Percentiles rank a stretch among this genome's conserved stretches.
These are phyloP conservation scores for Fagopyrum homotropicum DNA, from an alignment of 148 eudicot genomes.

Conservation along the genomic window DNA sequence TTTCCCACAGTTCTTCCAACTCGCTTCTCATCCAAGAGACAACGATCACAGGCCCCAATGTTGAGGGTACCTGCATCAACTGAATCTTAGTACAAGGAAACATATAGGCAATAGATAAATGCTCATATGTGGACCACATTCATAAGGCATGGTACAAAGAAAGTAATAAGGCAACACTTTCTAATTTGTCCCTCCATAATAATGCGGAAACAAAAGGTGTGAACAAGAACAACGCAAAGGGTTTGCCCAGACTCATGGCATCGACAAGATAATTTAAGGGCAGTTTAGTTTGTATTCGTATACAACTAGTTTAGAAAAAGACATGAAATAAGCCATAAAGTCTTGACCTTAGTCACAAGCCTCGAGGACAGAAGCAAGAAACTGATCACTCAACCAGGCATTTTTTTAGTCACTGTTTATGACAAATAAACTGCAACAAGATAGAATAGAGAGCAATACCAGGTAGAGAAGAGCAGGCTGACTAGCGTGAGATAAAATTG, in stretches of 20 bases:
- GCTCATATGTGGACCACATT: background rate
- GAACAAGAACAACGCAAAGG: too few relatives aligned
- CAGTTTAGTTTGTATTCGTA: background rate
- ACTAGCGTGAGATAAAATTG: slow-evolving; percentile 67
- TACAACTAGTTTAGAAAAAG: too few relatives aligned
- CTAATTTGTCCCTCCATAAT: background rate
- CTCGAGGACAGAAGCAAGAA: background rate
- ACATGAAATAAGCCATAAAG: background rate
- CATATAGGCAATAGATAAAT: background rate
- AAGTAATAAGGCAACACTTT: background rate
- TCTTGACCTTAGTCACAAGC: background rate
- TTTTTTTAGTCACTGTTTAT: background rate
- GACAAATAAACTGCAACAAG: background rate
- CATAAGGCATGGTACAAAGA: background rate
- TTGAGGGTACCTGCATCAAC: slow-evolving; percentile 71
- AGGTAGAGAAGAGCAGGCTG: slow-evolving; percentile 93
- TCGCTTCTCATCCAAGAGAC: slow-evolving; percentile 80
- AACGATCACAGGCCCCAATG: slow-evolving; percentile 71
- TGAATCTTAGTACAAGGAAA: slow-evolving; percentile 6
- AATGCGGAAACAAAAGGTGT: background rate
- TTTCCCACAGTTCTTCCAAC: slow-evolving; percentile 82
- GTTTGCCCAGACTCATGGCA: background rate
- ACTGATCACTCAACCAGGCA: background rate
- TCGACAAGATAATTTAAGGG: background rate
- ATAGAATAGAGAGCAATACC: slow-evolving; percentile 33